Conservation (phyloP, 345 rosid species). For the Euphorbia lathyris region DNA sequence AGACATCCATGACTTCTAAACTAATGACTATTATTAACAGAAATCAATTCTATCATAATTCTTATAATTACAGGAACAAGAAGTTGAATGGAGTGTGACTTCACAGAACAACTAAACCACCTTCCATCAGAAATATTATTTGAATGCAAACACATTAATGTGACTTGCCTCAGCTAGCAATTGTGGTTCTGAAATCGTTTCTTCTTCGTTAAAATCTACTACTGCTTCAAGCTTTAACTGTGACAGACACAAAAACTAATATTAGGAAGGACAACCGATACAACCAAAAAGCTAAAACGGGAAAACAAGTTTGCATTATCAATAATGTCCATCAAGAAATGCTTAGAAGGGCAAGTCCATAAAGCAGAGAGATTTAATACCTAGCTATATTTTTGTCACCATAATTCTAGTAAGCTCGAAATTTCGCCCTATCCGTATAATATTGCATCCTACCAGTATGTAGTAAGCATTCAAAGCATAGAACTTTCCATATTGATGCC, state of each 20-base stretch:
- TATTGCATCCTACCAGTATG: background rate
- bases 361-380: background rate
- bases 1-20: background rate
- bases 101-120: background rate
- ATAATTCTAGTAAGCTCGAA: background rate
- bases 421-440: background rate
- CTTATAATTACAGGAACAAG: background rate
- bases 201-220: constrained; percentile 75
- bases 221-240: constrained; percentile 80
- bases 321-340: constrained; percentile 7
- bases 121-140: background rate
- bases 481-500: background rate
- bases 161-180: constrained; percentile 67
- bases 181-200: constrained; percentile 74
- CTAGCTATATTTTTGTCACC: background rate
- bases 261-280: constrained; percentile 1
- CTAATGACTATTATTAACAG: background rate
- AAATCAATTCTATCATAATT: background rate
- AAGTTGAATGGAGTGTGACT: background rate
- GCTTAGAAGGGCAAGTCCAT: background rate
- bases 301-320: constrained; percentile 1
- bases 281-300: background rate
- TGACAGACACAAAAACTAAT: background rate
- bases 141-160: background rate
- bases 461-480: background rate